Percentiles rank a stretch among this genome's conserved stretches.
Evolutionary conservation across 768 basidiomycete genomes (phyloP).

Genomic region (Mrakia gelida): DNA sequence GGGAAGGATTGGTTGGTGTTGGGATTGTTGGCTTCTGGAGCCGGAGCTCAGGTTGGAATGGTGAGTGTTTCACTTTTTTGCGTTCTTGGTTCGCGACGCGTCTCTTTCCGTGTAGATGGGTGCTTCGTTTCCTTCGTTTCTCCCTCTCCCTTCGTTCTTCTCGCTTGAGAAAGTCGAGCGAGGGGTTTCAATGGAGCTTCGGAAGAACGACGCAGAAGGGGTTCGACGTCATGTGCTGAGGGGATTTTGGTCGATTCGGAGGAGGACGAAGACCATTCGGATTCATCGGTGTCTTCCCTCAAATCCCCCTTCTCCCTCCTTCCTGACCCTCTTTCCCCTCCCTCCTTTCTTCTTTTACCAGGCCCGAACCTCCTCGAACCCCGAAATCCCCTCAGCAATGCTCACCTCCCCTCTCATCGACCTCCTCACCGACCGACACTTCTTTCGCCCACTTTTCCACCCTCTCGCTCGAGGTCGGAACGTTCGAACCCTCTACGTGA

Average conservation of each 20-base stretch:
- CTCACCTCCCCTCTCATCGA: slow-evolving; percentile 28
- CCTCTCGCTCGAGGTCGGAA: slow-evolving; percentile 5
- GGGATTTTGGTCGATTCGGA: no score
- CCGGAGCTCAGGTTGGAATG: slow-evolving; percentile 21
- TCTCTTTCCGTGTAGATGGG: not conserved
- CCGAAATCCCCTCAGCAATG: slow-evolving; percentile 14
- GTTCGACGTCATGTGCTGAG: no score
- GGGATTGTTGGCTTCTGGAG: slow-evolving; percentile 13
- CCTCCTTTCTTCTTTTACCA: not conserved
- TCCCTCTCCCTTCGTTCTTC: no score
- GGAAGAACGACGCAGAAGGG: not conserved
- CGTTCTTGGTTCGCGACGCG: not conserved
- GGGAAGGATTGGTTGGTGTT: slow-evolving; percentile 8
- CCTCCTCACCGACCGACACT: slow-evolving; percentile 15
- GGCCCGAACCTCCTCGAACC: slow-evolving; percentile 1
- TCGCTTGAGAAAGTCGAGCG: no score
- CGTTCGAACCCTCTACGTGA: slow-evolving; percentile 8
- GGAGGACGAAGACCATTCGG: no score
- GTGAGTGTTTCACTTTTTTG: not conserved
- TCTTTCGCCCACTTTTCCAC: not conserved
- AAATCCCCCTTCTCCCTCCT: not conserved
- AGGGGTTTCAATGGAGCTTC: no score
- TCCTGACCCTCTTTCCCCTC: not conserved
- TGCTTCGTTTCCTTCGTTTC: no score
- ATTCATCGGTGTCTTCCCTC: not conserved